Percentiles rank a stretch among this genome's conserved stretches.
Conservation (phyloP, 257 asterid genomes). For the Ilex asprella region DNA sequence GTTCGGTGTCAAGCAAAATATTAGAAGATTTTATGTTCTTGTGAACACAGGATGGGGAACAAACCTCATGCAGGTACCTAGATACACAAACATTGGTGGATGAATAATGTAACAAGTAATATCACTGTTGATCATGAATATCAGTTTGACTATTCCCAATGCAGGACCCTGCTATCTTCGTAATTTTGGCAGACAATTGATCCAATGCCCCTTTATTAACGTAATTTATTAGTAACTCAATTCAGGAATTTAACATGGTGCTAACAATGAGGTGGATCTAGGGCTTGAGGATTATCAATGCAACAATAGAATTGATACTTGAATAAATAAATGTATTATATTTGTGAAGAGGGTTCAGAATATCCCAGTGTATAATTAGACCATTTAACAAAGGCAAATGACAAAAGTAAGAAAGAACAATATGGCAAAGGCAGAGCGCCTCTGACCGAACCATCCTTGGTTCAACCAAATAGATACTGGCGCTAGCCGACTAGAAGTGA, state of each 20-base stretch:
- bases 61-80: conserved; percentile 59
- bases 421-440: no score
- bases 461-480: no score
- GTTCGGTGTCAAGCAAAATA: conserved; percentile 48
- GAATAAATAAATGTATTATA: no score
- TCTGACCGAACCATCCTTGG: no score
- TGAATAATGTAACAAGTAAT: background rate
- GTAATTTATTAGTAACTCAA: background rate
- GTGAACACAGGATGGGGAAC: conserved; percentile 50
- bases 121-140: background rate
- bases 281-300: background rate
- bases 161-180: background rate
- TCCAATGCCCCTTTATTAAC: no score
- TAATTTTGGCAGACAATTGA: no score
- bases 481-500: no score
- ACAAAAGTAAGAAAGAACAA: no score
- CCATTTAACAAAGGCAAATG: no score
- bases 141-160: background rate
- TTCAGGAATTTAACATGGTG: background rate
- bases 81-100: conserved; percentile 2
- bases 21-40: conserved; percentile 47
- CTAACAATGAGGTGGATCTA: background rate
- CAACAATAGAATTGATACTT: no score
- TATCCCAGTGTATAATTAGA: no score
- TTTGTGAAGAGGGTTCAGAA: no score